These are phyloP conservation scores for Trichomonas vaginalis DNA, from an alignment of 208 protist species.

Conservation along the genomic window DNA sequence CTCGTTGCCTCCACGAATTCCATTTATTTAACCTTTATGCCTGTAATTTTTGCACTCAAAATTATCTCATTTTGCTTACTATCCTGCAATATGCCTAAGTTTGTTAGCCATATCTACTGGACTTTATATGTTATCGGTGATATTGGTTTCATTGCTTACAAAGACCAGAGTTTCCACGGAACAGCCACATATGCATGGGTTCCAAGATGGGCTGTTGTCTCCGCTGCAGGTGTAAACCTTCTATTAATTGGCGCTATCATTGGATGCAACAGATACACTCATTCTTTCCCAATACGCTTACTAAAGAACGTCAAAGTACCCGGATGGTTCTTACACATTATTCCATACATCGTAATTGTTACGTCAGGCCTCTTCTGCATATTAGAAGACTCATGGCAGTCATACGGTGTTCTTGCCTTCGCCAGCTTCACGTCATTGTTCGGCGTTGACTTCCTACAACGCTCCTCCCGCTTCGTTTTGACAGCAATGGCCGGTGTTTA, in stretches of 20 bases:
- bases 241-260: neutral
- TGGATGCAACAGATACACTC: neutral
- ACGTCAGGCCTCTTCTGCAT: neutral
- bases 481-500: neutral
- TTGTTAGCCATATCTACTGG: neutral
- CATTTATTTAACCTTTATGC: neutral
- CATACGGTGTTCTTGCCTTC: neutral
- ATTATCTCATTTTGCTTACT: neutral
- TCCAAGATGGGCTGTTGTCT: neutral
- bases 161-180: neutral
- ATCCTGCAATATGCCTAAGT: neutral
- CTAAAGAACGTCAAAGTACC: neutral
- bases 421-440: neutral
- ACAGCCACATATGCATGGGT: neutral
- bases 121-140: neutral
- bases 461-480: neutral
- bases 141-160: neutral
- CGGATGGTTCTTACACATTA: neutral
- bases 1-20: neutral
- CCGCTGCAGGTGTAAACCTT: neutral
- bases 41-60: neutral
- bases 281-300: neutral
- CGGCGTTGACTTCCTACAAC: neutral
- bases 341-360: neutral
- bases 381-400: neutral